Evolutionary conservation across 2,329 filamentous ascomycete genomes (phyloP).

Genomic region (Albifimbria verrucaria): DNA sequence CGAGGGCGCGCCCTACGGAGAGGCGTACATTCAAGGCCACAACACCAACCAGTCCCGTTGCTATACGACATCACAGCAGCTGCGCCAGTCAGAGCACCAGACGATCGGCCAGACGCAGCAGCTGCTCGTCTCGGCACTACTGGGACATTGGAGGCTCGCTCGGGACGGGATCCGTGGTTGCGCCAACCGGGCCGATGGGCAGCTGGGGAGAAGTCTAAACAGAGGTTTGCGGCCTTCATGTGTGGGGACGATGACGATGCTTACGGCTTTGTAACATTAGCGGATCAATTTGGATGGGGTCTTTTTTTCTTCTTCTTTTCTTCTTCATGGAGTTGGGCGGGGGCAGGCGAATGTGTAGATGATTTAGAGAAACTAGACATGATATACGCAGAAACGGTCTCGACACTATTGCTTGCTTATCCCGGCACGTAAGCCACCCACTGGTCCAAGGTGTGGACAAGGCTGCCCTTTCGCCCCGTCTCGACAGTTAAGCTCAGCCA

Average conservation of each 20-base stretch:
- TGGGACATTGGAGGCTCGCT: slow-evolving; percentile 87
- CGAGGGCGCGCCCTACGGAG: slow-evolving; percentile 48
- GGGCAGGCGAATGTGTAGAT: background rate
- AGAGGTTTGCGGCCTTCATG: background rate
- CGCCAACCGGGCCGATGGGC: slow-evolving; percentile 64
- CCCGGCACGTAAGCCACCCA: no score
- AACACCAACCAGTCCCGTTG: slow-evolving; percentile 45
- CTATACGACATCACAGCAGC: slow-evolving; percentile 55
- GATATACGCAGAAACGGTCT: background rate
- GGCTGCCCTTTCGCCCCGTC: no score
- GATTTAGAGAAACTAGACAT: background rate
- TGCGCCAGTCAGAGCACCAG: slow-evolving; percentile 87
- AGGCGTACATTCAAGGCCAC: slow-evolving; percentile 55
- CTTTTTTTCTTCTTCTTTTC: background rate
- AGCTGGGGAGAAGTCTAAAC: slow-evolving; percentile 72
- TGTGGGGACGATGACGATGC: background rate
- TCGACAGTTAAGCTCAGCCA: no score
- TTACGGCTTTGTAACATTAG: background rate
- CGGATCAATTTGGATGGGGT: no score
- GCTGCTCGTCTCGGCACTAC: slow-evolving; percentile 76
- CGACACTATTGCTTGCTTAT: background rate
- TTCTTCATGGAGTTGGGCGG: background rate
- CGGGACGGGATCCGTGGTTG: slow-evolving; percentile 70
- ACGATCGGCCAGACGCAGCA: slow-evolving; percentile 64
- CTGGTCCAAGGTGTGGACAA: background rate